Evolutionary conservation across 1,284 basidiomycete species (phyloP), one percentile per base, ranked within the genome.

Genomic region (Ustilago loliicola): DNA sequence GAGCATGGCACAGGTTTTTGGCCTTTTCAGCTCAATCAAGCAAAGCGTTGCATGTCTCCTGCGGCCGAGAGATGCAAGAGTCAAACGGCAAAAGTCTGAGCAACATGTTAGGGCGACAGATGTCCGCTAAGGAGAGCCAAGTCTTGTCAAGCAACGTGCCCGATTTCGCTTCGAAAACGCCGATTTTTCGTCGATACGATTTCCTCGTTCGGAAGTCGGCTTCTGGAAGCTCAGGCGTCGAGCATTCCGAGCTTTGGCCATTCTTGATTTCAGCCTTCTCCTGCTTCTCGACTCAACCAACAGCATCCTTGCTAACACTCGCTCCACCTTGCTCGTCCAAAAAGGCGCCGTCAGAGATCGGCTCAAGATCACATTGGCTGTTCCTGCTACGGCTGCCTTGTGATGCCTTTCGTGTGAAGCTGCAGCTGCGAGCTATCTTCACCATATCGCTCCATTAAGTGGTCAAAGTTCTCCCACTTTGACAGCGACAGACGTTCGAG

Each of bases 201-300:
- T 5, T 45, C 2, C 42, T 21, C 42, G 9, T 50, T 50, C 48
- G 48, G 48, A 50, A 50, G 48, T 50, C 48, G 48, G 48, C 1
- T 29, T 50, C 25, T 6, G 15, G 48, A 50, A 50, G 48, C 48
- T 17, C 21, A 48, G 21, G 10, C 21, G 19, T 45, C 42, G 11
- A 45, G 42, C 42, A 45, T 45, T 45, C 42, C 42, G 8, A 45
- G 42, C 42, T 45, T 23, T 45, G 42, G 42, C 42, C 42, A 45
- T 17, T 45, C 36, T 38, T 38, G 36, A 38, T 45, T 21, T 7
- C 19, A 21, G 7, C 42, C 10, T 21, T 45, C 8, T 8, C 21
- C 21, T 45, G n/a, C 25, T 50, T 50, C 25, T 25, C 27, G n/a
- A 30, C 48, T 29, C 23, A 23, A 27, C 48, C 17, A 50, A 29